Percentiles rank a stretch among this genome's conserved stretches.
Evolutionary conservation across 164 flowering plant genomes (phyloP).

Genomic region (Warburgia ugandensis): DNA sequence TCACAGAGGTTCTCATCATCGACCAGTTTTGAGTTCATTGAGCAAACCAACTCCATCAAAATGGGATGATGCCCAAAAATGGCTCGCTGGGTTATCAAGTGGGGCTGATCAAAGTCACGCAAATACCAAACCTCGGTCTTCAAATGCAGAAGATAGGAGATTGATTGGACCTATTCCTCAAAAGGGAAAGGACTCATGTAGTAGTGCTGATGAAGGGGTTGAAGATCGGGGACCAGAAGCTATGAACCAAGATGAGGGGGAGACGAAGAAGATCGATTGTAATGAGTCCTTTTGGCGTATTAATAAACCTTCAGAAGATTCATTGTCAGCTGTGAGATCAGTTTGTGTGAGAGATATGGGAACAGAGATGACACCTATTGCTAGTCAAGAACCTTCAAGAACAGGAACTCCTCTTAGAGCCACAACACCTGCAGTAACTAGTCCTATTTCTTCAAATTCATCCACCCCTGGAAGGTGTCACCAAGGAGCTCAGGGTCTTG

Average conservation of each 20-base stretch:
- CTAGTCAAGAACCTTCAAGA: constrained; percentile 92
- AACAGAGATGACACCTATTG: constrained; percentile 94
- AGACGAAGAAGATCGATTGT: constrained; percentile 64
- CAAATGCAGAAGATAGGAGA: constrained; percentile 83
- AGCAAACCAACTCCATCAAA: constrained; percentile 81
- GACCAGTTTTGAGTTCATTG: constrained; percentile 40
- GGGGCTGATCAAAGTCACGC: constrained; percentile 30
- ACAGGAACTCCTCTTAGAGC: constrained; percentile 77
- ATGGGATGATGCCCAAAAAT: constrained; percentile 99
- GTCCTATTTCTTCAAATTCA: constrained; percentile 71
- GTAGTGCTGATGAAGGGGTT: constrained; percentile 20
- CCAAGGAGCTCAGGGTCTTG: constrained; percentile 28
- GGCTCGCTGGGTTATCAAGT: constrained; percentile 73
- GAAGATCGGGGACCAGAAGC: constrained; percentile 6
- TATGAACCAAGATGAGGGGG: constrained; percentile 28
- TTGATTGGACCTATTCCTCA: constrained; percentile 63
- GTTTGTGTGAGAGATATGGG: constrained; percentile 93
- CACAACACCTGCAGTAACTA: constrained; percentile 51
- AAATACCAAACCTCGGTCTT: constrained; percentile 58
- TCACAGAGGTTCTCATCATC: constrained; percentile 35
- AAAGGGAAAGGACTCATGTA: constrained; percentile 37
- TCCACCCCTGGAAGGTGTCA: constrained; percentile 56
- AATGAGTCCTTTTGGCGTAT: constrained; percentile 59
- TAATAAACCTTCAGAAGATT: constrained; percentile 31
- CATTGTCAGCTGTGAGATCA: constrained; percentile 44